Evolutionary conservation across 495 filamentous ascomycete species (phyloP).

Genomic region (Viridothelium virens): DNA sequence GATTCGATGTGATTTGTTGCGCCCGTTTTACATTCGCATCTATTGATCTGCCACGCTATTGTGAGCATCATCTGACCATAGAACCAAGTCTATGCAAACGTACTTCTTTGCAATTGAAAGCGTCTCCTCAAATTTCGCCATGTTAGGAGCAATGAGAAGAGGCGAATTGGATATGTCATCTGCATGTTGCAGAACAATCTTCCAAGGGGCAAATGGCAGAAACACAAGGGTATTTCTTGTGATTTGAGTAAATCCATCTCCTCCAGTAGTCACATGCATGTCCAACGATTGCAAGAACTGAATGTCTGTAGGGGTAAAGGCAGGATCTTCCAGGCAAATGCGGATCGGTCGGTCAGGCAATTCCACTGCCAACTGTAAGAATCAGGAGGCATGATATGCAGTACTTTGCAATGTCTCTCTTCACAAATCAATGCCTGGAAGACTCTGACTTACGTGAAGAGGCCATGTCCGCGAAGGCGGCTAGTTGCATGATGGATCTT

Average conservation of each 20-base stretch:
- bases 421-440: slow-evolving; percentile 4
- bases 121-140: not conserved
- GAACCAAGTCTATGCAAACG: not conserved
- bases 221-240: not conserved
- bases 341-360: not conserved
- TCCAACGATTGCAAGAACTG: not conserved
- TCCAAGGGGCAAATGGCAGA: not conserved
- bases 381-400: not conserved
- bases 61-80: not conserved
- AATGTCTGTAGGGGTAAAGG: not conserved
- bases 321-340: not conserved
- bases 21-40: not conserved
- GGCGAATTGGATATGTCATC: not conserved
- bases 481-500: slow-evolving; percentile 18
- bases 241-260: not conserved
- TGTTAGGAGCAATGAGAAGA: not conserved
- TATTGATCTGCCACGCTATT: not conserved
- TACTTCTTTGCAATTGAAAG: slow-evolving; percentile 6
- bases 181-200: not conserved
- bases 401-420: not conserved
- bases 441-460: slow-evolving; percentile 17
- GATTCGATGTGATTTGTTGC: not conserved
- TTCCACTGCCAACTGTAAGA: not conserved
- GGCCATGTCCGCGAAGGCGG: slow-evolving; percentile 19
- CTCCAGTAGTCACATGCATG: not conserved